Evolutionary conservation across 164 flowering plant genomes (phyloP), one percentile per base, ranked within the genome.

Genomic region (Chloranthus sessilifolius): DNA sequence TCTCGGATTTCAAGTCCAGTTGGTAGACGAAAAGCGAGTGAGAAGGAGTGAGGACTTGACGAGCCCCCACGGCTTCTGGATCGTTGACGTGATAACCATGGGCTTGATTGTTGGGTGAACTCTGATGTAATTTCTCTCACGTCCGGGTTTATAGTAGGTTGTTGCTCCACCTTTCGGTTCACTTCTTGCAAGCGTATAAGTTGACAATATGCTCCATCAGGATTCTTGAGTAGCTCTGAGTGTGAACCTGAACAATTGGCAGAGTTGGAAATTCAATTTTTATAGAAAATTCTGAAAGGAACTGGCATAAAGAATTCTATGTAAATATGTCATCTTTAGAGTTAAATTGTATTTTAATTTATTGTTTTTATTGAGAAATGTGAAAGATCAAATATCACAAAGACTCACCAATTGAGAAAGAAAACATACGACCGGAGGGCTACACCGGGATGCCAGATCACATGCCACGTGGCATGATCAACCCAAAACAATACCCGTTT

Each of bases 121-220:
- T 56, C 59, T 21, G 11, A 45, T 3, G n/a, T n/a, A 21, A 47
- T 43, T 34, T 64, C 68, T 35, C 43, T 30, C 3, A 23, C 61
- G n/a, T 50, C 68, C 4, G 40, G 50, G 17, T 56, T 55, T 48
- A 57, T 55, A 27, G 8, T 27, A 5, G 29, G 12, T 27, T 29
- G 17, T 19, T 55, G 40, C 53, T 53, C 67, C 35, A 56, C 33
- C 7, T 47, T 65, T 46, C 20, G 57, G 24, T 59, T 67, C 6
- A 59, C 34, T 61, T 75, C 72, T 63, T 79, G 84, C 52, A 75
- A 38, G 27, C 51, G 57, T 45, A 75, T 65, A 14, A 74, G 77
- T 41, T 74, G 80, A 46, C 47, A 31, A 27, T 75, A 79, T 42
- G 70, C 64, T 33, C 84, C 84, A 24, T 71, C 50, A 30, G 68